Evolutionary conservation across 73 alveolate genomes (phyloP), one percentile per base, ranked within the genome.

Genomic region (Breviolum minutum): DNA sequence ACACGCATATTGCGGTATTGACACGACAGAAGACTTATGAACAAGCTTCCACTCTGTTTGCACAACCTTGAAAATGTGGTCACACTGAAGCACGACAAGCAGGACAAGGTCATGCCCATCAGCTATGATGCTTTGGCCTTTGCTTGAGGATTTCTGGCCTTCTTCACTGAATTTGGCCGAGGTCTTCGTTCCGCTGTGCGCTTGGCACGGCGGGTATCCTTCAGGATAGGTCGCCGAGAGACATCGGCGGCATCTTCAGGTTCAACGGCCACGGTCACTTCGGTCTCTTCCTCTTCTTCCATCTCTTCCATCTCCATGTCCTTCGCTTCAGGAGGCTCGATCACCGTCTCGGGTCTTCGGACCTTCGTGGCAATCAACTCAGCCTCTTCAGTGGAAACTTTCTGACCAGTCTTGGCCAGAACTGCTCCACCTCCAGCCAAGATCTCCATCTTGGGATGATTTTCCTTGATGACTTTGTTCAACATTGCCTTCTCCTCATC

Each of bases 171-270:
- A 80, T 92, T 92, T 40, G 98, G 98, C 81, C 98, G 63, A 14
- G 80, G 98, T 81, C 98, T 73, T n/a, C 84, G 63, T 30, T 63
- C 98, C 14, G 98, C 98, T 19, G 98, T 81, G 24, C 98, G 98
- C 98, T 92, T 92, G 98, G 90, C 90, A 81, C 98, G 98, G 27
- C 98, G 70, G 30, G 90, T 26, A 90, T 92, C 98, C 98, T 92
- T 92, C 81, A 92, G 81, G 20, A 92, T 54, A 8, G 98, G 98
- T 61, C 98, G 24, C 66, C 98, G 86, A 17, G 98, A 92, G 16
- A 81, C 84, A 81, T 92, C 98, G 8, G 87, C 91, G 32, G 91
- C 98, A 24, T 61, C 98, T 62, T 73, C 91, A 7, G 98, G 98
- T 24, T 92, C 98, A 62, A 83, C 70, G 12, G 54, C 76, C n/a